These are phyloP conservation scores for Yamadazyma phyllophila DNA, from an alignment of 805 yeast genomes.

Conservation along the genomic window DNA sequence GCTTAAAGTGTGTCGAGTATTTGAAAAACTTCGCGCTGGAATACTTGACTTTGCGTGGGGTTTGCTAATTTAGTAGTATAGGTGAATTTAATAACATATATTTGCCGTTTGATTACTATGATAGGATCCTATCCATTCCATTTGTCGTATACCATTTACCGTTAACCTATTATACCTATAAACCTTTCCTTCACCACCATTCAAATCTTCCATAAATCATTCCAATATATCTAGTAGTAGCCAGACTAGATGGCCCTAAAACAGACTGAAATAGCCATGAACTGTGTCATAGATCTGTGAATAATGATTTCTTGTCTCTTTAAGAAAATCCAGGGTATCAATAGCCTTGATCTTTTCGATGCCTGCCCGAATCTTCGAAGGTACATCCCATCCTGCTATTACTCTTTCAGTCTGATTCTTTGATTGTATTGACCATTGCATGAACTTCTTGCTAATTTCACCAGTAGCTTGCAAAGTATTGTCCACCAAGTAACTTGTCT, in stretches of 20 bases:
- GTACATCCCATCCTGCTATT: not conserved
- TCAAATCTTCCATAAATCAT: no score
- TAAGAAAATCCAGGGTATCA: not conserved
- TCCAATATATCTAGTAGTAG: no score
- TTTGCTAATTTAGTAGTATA: not conserved
- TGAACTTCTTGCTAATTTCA: no score
- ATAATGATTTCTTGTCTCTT: no score
- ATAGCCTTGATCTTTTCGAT: not conserved
- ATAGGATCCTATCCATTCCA: not conserved
- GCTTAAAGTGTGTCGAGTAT: constrained; percentile 1
- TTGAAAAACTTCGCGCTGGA: constrained; percentile 7
- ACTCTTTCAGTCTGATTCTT: not conserved
- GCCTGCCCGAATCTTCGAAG: not conserved
- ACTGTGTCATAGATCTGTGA: no score
- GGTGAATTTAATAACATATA: not conserved
- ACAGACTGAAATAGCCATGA: no score
- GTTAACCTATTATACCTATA: no score
- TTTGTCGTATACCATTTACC: not conserved
- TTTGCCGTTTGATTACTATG: not conserved
- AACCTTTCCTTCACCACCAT: no score
- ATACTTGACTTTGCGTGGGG: not conserved
- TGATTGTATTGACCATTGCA: no score
- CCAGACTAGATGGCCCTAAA: no score
- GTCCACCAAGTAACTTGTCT: no score
- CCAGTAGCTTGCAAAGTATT: no score